phyloP scores from a whole-genome alignment of 169 alveolate species.

The Plasmodium cynomolgi region DNA sequence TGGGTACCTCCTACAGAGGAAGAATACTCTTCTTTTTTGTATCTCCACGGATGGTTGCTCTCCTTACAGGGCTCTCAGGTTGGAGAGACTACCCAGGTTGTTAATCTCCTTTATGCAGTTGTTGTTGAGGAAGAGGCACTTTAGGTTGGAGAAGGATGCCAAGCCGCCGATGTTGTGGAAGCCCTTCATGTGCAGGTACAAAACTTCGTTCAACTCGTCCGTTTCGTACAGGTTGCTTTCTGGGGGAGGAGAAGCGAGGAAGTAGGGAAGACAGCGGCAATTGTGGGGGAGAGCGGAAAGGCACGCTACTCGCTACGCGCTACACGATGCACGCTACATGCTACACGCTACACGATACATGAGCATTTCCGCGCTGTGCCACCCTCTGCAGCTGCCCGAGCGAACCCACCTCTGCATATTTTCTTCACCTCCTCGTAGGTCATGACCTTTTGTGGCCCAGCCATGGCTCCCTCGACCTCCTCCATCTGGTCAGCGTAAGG shows the following conservation, averaged over 20 bases:
- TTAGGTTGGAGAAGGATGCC: slow-evolving; percentile 90
- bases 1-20: neutral
- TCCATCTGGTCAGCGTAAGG: neutral
- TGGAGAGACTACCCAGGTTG: slow-evolving; percentile 87
- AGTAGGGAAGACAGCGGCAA: neutral
- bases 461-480: neutral
- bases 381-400: neutral
- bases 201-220: slow-evolving; percentile 92
- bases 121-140: slow-evolving; percentile 94
- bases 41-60: neutral
- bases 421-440: slow-evolving; percentile 37
- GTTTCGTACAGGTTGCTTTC: slow-evolving; percentile 89
- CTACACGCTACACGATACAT: no score
- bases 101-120: slow-evolving; percentile 90
- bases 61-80: slow-evolving; percentile 88
- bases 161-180: slow-evolving; percentile 91
- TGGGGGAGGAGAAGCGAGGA: neutral
- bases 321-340: no score
- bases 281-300: neutral
- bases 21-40: neutral
- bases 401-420: slow-evolving; percentile 48
- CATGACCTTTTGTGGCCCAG: slow-evolving; percentile 9
- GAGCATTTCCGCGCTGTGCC: neutral
- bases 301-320: neutral
- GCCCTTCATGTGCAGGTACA: slow-evolving; percentile 93